Conservation (phyloP, 2,329 filamentous ascomycete species). For the Albophoma yamanashiensis region DNA sequence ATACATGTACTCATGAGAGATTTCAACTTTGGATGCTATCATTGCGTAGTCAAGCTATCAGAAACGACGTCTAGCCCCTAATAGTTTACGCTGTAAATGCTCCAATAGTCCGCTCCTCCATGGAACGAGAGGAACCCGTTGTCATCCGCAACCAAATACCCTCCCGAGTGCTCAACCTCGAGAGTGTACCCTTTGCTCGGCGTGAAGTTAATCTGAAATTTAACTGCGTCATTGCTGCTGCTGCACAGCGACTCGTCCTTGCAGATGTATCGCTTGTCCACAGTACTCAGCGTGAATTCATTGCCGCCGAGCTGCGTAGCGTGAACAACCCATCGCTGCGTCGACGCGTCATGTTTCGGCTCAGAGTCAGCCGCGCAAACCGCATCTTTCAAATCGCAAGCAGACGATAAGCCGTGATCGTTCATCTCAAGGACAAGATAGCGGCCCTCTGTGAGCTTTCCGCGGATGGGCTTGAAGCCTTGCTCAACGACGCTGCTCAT, state of each 20-base stretch:
- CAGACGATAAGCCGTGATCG: conserved; percentile 28
- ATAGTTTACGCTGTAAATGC: conserved; percentile 5
- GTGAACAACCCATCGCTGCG: conserved; percentile 40
- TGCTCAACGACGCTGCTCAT: conserved; percentile 33
- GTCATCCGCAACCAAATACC: conserved; percentile 1
- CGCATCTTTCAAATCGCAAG: conserved; percentile 14
- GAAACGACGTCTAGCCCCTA: background rate
- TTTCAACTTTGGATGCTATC: background rate
- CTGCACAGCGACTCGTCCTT: background rate
- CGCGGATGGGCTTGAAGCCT: conserved; percentile 41
- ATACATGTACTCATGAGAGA: background rate
- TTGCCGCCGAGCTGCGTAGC: conserved; percentile 16
- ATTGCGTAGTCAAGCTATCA: background rate
- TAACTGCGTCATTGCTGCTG: conserved; percentile 2
- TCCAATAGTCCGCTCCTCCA: background rate
- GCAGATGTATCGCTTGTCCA: conserved; percentile 12
- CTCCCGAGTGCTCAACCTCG: conserved; percentile 1
- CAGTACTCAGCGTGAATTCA: conserved; percentile 15
- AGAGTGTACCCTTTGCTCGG: conserved; percentile 10
- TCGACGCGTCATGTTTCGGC: conserved; percentile 22
- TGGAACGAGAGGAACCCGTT: background rate
- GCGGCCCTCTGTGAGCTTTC: conserved; percentile 42
- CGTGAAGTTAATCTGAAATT: conserved; percentile 9
- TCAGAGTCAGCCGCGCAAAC: background rate
- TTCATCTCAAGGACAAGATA: conserved; percentile 38